Conservation (phyloP, 768 basidiomycete genomes). For the Boletus pseudopeckii region DNA sequence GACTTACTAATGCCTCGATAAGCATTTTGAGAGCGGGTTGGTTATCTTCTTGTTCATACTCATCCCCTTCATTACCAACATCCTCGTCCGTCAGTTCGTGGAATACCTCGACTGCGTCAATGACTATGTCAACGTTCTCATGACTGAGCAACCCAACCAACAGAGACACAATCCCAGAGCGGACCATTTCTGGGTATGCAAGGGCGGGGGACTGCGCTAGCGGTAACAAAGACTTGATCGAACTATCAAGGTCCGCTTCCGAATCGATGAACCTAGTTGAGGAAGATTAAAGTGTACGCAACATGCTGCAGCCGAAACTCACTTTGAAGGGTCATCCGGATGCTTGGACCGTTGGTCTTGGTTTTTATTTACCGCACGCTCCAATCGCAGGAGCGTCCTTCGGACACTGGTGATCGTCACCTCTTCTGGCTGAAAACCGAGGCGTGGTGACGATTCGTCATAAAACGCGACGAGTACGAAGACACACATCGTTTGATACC, state of each 20-base stretch:
- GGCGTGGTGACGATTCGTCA: not conserved
- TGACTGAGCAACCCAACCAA: constrained; percentile 88
- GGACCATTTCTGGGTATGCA: constrained; percentile 88
- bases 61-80: constrained; percentile 74
- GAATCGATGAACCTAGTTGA: constrained; percentile 90
- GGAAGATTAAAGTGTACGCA: constrained; percentile 2
- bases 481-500: constrained; percentile 64
- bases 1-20: constrained; percentile 70
- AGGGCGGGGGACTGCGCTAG: constrained; percentile 79
- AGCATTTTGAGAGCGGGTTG: constrained; percentile 72
- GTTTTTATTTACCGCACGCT: constrained; percentile 90
- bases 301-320: constrained; percentile 10
- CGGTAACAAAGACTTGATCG: constrained; percentile 84
- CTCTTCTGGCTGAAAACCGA: constrained; percentile 50
- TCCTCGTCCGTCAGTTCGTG: constrained; percentile 97
- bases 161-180: constrained; percentile 62
- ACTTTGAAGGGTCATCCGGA: constrained; percentile 91
- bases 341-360: constrained; percentile 96
- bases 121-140: constrained; percentile 96
- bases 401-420: constrained; percentile 70
- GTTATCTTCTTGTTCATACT: constrained; percentile 55
- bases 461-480: not conserved
- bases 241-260: constrained; percentile 88
- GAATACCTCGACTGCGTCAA: constrained; percentile 88
- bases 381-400: constrained; percentile 73